Evolutionary conservation across 108 stramenopile species (phyloP).

Genomic region (Cyclotella cryptica): DNA sequence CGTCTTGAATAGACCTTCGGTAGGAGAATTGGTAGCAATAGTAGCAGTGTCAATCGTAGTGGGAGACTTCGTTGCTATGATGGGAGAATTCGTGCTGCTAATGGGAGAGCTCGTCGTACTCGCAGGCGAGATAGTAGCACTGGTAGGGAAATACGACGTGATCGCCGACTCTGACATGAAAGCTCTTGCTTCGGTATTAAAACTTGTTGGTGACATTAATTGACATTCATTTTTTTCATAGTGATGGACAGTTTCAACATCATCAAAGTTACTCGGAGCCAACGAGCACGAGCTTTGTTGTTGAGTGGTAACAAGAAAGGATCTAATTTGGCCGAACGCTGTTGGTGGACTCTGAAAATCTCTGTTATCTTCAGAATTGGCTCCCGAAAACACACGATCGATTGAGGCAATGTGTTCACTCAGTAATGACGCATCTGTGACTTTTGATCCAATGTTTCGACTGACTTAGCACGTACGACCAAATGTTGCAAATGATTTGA

Average conservation of each 20-base stretch:
- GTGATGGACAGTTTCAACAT: neutral
- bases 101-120: neutral
- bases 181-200: neutral
- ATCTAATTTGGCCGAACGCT: no score
- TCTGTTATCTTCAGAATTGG: neutral
- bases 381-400: neutral
- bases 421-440: neutral
- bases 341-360: neutral
- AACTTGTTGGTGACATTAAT: neutral
- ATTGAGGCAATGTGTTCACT: neutral
- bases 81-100: neutral
- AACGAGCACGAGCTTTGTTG: neutral
- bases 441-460: neutral
- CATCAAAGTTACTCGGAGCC: neutral
- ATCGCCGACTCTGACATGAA: neutral
- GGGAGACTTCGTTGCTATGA: neutral
- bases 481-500: neutral
- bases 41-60: neutral
- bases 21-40: neutral
- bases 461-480: neutral
- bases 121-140: neutral
- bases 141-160: neutral
- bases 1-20: neutral
- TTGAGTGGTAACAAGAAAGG: neutral
- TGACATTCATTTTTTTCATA: neutral